Percentiles rank a stretch among this genome's conserved stretches.
Evolutionary conservation across 2,329 filamentous ascomycete genomes (phyloP).

Genomic region (Alternaria sp.): DNA sequence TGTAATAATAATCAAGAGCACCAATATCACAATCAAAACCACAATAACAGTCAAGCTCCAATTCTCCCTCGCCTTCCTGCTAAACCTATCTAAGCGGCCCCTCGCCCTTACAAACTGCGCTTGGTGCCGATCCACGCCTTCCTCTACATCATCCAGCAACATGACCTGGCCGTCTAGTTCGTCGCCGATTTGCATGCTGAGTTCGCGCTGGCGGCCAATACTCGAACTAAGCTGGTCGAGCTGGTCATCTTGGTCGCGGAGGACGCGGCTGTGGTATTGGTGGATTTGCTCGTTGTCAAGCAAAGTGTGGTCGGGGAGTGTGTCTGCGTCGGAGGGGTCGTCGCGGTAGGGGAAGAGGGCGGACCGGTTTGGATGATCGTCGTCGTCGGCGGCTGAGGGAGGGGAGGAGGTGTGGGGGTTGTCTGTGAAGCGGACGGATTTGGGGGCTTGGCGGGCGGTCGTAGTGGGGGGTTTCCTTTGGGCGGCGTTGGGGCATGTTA

Average conservation of each 20-base stretch:
- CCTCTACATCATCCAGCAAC: conserved; percentile 89
- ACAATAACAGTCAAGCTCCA: conserved; percentile 87
- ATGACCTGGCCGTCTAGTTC: conserved; percentile 91
- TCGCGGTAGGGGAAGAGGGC: conserved; percentile 76
- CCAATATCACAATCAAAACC: conserved; percentile 78
- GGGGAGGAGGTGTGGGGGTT: too few species aligned
- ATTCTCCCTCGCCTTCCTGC: conserved; percentile 79
- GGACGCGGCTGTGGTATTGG: conserved; percentile 78
- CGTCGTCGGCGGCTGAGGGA: conserved; percentile 55
- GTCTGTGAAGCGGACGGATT: conserved; percentile 82
- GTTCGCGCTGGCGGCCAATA: conserved; percentile 87
- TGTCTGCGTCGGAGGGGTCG: conserved; percentile 61
- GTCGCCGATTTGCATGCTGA: conserved; percentile 95
- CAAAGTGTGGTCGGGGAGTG: conserved; percentile 43
- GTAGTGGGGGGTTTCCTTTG: conserved; percentile 40
- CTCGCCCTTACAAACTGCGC: conserved; percentile 77
- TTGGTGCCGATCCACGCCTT: conserved; percentile 81
- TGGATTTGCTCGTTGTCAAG: conserved; percentile 88
- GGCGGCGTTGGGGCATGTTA: conserved; percentile 57
- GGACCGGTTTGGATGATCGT: conserved; percentile 59
- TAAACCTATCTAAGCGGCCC: conserved; percentile 74
- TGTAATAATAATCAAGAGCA: conserved; percentile 78
- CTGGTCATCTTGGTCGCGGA: conserved; percentile 91
- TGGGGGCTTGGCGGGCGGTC: conserved; percentile 55
- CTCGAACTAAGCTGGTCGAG: conserved; percentile 86